phyloP scores from a whole-genome alignment of 352 stramenopile genomes.

The Phytophthora quininea region DNA sequence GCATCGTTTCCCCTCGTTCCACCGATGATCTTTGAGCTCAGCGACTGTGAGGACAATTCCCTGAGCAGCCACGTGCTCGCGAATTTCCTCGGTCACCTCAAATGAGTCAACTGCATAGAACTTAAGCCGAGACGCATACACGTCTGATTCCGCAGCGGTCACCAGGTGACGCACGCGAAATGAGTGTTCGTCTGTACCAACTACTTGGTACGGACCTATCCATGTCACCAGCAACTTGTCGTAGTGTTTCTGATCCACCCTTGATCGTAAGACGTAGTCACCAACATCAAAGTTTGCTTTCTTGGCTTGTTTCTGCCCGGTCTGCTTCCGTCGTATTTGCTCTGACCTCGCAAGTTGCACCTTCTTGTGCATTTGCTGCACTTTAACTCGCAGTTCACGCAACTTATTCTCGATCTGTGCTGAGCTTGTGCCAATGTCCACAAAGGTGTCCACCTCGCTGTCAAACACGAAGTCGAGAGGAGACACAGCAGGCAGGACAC shows the following conservation, averaged over 20 bases:
- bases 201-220: no score
- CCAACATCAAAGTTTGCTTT: conserved; percentile 28
- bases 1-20: background rate
- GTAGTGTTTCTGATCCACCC: no score
- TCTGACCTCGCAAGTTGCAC: conserved; percentile 9
- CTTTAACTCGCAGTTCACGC: background rate
- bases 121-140: conserved; percentile 37
- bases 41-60: conserved; percentile 26
- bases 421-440: background rate
- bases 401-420: conserved; percentile 2
- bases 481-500: conserved; percentile 3
- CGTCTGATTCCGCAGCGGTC: conserved; percentile 27
- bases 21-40: no score
- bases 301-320: conserved; percentile 4
- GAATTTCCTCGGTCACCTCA: conserved; percentile 35
- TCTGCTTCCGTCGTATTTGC: conserved; percentile 17
- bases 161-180: no score
- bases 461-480: conserved; percentile 5
- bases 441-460: background rate
- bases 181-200: conserved; percentile 23
- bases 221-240: no score
- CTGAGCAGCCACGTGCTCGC: conserved; percentile 30
- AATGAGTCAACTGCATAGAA: conserved; percentile 35
- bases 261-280: conserved; percentile 37
- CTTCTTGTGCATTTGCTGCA: conserved; percentile 26